A percentile compares a stretch with the other conserved stretches of the same genome.
Evolutionary conservation across 73 alveolate species (phyloP).

Genomic region (Diophrys appendiculata): DNA sequence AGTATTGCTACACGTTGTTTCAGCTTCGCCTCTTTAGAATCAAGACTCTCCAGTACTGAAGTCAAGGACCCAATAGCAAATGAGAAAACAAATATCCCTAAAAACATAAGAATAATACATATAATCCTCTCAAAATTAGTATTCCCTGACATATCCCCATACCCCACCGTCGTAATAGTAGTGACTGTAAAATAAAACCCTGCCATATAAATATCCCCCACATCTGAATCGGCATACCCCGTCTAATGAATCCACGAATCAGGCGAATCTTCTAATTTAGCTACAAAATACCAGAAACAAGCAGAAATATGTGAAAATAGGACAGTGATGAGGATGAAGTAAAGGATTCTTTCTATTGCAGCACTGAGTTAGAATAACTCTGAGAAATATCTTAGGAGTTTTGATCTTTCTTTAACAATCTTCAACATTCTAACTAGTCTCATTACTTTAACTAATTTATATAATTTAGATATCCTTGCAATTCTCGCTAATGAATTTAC

Average conservation of each 20-base stretch:
- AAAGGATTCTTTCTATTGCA: constrained; percentile 61
- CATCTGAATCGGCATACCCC: constrained; percentile 51
- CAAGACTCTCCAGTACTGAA: constrained; percentile 54
- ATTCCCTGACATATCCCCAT: constrained; percentile 81
- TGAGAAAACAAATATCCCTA: constrained; percentile 70
- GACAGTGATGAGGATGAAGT: constrained; percentile 46
- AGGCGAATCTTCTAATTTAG: constrained; percentile 46
- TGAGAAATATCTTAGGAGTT: constrained; percentile 43
- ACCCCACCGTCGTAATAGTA: constrained; percentile 92
- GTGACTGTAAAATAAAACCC: constrained; percentile 85
- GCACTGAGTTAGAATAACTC: constrained; percentile 60
- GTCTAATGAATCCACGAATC: constrained; percentile 56
- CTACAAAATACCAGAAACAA: constrained; percentile 68
- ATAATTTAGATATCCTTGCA: constrained; percentile 72
- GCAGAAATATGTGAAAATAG: constrained; percentile 58
- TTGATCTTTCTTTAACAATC: constrained; percentile 80
- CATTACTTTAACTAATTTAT: constrained; percentile 74
- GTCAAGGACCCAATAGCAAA: constrained; percentile 68
- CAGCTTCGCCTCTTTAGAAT: constrained; percentile 62
- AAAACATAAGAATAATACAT: constrained; percentile 57
- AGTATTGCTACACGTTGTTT: constrained; percentile 48
- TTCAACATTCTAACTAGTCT: constrained; percentile 77
- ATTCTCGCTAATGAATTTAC: constrained; percentile 57
- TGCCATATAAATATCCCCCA: constrained; percentile 65
- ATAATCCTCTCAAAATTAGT: constrained; percentile 64